phyloP scores from a whole-genome alignment of 768 basidiomycete genomes.

The Macrocybe gigantea region DNA sequence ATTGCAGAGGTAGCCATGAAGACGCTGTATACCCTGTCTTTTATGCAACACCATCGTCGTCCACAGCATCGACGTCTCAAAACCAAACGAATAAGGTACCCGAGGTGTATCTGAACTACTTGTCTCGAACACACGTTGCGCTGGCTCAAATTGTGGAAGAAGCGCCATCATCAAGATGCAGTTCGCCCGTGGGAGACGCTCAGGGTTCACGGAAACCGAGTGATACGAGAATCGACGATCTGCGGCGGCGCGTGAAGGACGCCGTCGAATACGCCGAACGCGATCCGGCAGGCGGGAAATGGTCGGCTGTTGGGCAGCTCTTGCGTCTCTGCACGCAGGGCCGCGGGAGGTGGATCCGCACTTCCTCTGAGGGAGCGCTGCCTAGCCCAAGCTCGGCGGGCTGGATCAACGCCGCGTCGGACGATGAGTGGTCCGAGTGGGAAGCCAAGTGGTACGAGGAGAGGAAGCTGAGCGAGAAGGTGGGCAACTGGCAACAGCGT shows the following conservation, averaged over 20 bases:
- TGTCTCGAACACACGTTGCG: slow-evolving; percentile 18
- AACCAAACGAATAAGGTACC: slow-evolving; percentile 1
- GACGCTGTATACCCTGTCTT: slow-evolving; percentile 14
- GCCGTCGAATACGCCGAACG: slow-evolving; percentile 28
- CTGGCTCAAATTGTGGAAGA: slow-evolving; percentile 23
- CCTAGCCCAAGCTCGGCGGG: slow-evolving; percentile 17
- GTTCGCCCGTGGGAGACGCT: slow-evolving; percentile 7
- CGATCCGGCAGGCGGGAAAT: slow-evolving; percentile 39
- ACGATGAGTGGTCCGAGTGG: slow-evolving; percentile 43
- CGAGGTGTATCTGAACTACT: slow-evolving; percentile 12
- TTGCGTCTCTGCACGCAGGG: slow-evolving; percentile 36
- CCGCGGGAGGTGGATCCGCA: slow-evolving; percentile 24
- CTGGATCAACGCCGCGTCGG: slow-evolving; percentile 36
- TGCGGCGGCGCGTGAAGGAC: slow-evolving; percentile 27
- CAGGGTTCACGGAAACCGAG: slow-evolving; percentile 6
- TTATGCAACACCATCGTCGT: slow-evolving; percentile 9
- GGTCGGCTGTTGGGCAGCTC: slow-evolving; percentile 34
- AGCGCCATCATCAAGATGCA: slow-evolving; percentile 15
- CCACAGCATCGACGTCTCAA: slow-evolving; percentile 1
- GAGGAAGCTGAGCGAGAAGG: slow-evolving; percentile 16
- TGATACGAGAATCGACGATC: slow-evolving; percentile 17
- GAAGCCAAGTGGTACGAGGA: slow-evolving; percentile 30
- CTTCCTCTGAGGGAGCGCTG: slow-evolving; percentile 13
- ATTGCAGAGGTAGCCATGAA: neutral
- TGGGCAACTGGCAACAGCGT: slow-evolving; percentile 20